phyloP scores from a whole-genome alignment of 352 stramenopile genomes.

The Thraustochytrium striatum region DNA sequence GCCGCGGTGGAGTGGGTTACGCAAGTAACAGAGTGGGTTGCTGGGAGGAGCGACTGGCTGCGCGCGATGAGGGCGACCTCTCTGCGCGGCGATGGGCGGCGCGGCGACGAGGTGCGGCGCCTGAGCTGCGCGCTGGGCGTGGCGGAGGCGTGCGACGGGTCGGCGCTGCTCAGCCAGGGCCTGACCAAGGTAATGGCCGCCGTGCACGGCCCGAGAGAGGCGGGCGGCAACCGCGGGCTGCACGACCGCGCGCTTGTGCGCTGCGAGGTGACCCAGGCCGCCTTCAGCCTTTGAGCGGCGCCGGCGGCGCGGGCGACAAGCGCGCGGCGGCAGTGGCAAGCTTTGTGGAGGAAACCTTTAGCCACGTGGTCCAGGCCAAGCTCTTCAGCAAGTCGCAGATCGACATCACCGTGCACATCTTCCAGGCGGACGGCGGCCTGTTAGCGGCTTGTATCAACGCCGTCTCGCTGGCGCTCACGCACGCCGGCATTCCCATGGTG shows the following conservation, averaged over 20 bases:
- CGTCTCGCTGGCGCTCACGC: constrained; percentile 77
- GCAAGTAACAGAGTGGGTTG: too few relatives aligned
- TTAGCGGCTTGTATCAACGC: constrained; percentile 81
- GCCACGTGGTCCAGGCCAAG: constrained; percentile 79
- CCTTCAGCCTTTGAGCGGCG: constrained; percentile 79
- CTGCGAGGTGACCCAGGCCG: constrained; percentile 77
- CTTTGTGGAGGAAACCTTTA: constrained; percentile 82
- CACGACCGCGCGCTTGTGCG: constrained; percentile 48
- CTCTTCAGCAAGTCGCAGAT: constrained; percentile 84
- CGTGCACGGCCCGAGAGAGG: constrained; percentile 74
- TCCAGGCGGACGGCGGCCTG: constrained; percentile 79
- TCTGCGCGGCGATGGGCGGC: constrained; percentile 72
- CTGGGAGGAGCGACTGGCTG: too few relatives aligned
- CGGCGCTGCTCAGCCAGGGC: constrained; percentile 75
- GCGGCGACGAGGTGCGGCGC: constrained; percentile 72
- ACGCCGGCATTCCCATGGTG: constrained; percentile 81
- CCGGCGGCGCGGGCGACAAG: constrained; percentile 68
- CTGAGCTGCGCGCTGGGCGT: constrained; percentile 73
- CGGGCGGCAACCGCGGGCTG: constrained; percentile 58
- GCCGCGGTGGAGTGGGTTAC: too few relatives aligned
- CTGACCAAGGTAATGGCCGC: constrained; percentile 81
- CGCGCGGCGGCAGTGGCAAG: constrained; percentile 78
- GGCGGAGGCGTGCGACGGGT: constrained; percentile 76
- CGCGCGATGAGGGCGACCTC: constrained; percentile 74
- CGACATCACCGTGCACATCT: constrained; percentile 82